Conservation (phyloP, 2,329 filamentous ascomycete species). For the Ascochyta koolunga region DNA sequence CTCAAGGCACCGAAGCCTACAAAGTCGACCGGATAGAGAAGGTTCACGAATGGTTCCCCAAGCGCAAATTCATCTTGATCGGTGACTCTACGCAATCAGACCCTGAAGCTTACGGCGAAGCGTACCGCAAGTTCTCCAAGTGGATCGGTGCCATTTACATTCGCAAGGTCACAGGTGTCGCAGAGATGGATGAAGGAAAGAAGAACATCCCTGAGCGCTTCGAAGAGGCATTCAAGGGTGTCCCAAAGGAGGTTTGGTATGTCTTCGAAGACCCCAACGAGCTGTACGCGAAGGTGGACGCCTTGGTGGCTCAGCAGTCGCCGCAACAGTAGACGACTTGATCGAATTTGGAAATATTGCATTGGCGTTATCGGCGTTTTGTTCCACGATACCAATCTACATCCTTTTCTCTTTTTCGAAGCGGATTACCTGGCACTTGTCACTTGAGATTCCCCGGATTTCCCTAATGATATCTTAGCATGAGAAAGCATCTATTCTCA, state of each 20-base stretch:
- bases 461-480: neutral
- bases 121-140: slow-evolving; percentile 69
- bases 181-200: slow-evolving; percentile 76
- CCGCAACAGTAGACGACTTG: slow-evolving; percentile 12
- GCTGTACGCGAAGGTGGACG: slow-evolving; percentile 52
- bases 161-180: slow-evolving; percentile 78
- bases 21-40: slow-evolving; percentile 81
- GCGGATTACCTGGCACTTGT: neutral
- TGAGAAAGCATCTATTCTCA: neutral
- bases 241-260: slow-evolving; percentile 75
- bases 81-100: slow-evolving; percentile 93
- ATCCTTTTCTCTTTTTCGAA: neutral
- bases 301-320: slow-evolving; percentile 22
- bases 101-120: slow-evolving; percentile 85
- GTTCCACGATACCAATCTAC: neutral
- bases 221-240: slow-evolving; percentile 77
- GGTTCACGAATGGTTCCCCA: slow-evolving; percentile 79
- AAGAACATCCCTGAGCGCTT: slow-evolving; percentile 72
- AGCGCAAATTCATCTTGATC: slow-evolving; percentile 78
- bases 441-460: neutral
- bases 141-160: slow-evolving; percentile 89
- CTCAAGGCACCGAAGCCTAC: slow-evolving; percentile 81
- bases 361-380: neutral
- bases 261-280: slow-evolving; percentile 82
- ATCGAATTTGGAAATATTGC: neutral